A percentile compares a stretch with the other conserved stretches of the same genome.
phyloP scores from a whole-genome alignment of 495 filamentous ascomycete genomes.

The Xylaria intraflava region DNA sequence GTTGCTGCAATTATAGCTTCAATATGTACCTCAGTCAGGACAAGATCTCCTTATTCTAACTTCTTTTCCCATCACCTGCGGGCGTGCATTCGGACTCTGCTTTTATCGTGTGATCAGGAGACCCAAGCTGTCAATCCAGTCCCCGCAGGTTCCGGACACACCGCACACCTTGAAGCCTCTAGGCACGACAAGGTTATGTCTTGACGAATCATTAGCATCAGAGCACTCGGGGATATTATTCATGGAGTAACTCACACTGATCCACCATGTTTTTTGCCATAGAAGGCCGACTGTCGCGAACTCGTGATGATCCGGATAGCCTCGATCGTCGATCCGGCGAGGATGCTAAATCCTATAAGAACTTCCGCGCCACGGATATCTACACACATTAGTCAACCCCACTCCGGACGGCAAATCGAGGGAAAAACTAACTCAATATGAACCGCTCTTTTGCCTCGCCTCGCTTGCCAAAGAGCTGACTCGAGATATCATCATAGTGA shows the following conservation, averaged over 20 bases:
- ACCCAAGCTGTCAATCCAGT: slow-evolving; percentile 85
- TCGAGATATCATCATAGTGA: slow-evolving; percentile 79
- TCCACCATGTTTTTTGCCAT: slow-evolving; percentile 75
- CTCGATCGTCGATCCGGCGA: slow-evolving; percentile 81
- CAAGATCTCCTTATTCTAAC: background rate
- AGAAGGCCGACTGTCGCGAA: slow-evolving; percentile 77
- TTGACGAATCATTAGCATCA: slow-evolving; percentile 32
- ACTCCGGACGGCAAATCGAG: background rate
- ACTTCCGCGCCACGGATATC: slow-evolving; percentile 83
- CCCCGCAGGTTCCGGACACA: slow-evolving; percentile 70
- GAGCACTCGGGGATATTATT: background rate
- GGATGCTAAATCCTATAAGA: slow-evolving; percentile 77
- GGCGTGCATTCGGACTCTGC: background rate
- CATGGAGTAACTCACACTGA: slow-evolving; percentile 55
- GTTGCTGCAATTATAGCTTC: background rate
- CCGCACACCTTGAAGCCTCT: slow-evolving; percentile 85
- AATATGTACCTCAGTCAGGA: background rate
- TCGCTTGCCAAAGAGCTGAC: slow-evolving; percentile 82
- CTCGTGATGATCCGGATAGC: slow-evolving; percentile 88
- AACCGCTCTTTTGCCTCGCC: slow-evolving; percentile 69
- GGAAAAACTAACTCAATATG: slow-evolving; percentile 55
- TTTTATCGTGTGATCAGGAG: slow-evolving; percentile 69
- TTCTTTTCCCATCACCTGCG: background rate
- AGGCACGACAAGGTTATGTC: slow-evolving; percentile 83
- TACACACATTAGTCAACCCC: slow-evolving; percentile 24